Evolutionary conservation across 352 stramenopile genomes (phyloP).

Genomic region (Globisporangium takayamanum): DNA sequence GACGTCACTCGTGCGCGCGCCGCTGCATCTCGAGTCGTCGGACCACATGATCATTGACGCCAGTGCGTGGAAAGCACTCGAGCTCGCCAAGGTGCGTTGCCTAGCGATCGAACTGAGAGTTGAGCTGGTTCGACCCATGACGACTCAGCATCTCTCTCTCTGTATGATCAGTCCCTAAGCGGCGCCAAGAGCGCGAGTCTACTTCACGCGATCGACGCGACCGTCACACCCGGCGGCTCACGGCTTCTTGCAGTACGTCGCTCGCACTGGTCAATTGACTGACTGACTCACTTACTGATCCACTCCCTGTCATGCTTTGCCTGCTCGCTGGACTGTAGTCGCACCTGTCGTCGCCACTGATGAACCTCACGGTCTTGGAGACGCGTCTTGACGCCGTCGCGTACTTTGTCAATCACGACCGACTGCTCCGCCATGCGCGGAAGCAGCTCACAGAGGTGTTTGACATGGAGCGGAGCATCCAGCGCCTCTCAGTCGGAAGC

Average conservation of each 20-base stretch:
- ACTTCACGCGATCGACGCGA: constrained; percentile 58
- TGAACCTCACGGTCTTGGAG: constrained; percentile 48
- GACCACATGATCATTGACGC: constrained; percentile 79
- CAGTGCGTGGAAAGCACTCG: constrained; percentile 64
- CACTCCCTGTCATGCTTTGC: not conserved
- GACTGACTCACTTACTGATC: not conserved
- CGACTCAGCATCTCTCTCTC: too few species aligned
- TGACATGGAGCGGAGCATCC: constrained; percentile 67
- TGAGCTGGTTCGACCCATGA: too few species aligned
- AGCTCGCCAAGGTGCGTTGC: constrained; percentile 40
- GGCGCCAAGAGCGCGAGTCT: constrained; percentile 59
- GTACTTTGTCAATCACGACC: constrained; percentile 43
- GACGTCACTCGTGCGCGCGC: constrained; percentile 25
- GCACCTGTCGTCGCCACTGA: constrained; percentile 57
- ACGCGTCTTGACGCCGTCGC: constrained; percentile 43
- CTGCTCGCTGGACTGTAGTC: constrained; percentile 16
- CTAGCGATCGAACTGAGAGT: too few species aligned
- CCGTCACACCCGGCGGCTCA: constrained; percentile 54
- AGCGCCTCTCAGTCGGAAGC: constrained; percentile 44
- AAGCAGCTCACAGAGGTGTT: constrained; percentile 55
- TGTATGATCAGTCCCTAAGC: constrained; percentile 22
- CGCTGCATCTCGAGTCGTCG: constrained; percentile 53
- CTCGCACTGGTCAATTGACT: not conserved
- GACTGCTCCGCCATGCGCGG: constrained; percentile 35
- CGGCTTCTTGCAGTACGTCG: constrained; percentile 49